Evolutionary conservation across 371 early-diverging fungal species (phyloP), one percentile per base, ranked within the genome.

Genomic region (Mortierella sp.): DNA sequence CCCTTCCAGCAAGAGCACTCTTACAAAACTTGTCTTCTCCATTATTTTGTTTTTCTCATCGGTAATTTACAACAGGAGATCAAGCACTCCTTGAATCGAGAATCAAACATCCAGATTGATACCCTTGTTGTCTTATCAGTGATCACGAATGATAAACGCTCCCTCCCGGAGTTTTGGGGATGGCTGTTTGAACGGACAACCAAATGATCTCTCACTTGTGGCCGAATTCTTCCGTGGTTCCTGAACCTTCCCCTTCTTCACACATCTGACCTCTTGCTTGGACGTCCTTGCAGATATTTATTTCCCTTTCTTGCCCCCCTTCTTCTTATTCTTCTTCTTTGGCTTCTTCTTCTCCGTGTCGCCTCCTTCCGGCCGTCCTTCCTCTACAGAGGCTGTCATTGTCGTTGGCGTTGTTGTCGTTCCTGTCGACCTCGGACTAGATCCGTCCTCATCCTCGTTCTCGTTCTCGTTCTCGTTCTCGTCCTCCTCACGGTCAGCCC

Each of bases 291-390:
- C n/a, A 32, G 10, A 7, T 7, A 21, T 38, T 70, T 72, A 83
- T 49, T 76, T 79, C 41, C 72, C 75, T 35, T 74, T 77, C 73
- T 80, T 83, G 35, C 75, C 79, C 14, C 75, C 71, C 72, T 75
- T 84, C 73, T 80, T 80, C 71, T 83, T 83, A 65, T 18, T 71
- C 75, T 71, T 76, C 74, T 77, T 80, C 58, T 84, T 84, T 35
- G 72, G 63, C 78, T 78, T 83, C 76, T 83, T 83, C 72, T 77
- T 83, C 46, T 83, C 80, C 43, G 35, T 14, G 3, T 72, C 74
- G 49, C 49, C 43, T 18, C 16, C 72, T 46, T 32, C 32, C 10
- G 44, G 21, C 29, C 18, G 46, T 6, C 41, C 48, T 6, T 32
- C 60, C 18, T 60, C 60, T 16, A 16, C 29, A 32, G 35, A 29